phyloP scores from a whole-genome alignment of 805 yeast genomes.

The Scheffersomyces ergatensis region DNA sequence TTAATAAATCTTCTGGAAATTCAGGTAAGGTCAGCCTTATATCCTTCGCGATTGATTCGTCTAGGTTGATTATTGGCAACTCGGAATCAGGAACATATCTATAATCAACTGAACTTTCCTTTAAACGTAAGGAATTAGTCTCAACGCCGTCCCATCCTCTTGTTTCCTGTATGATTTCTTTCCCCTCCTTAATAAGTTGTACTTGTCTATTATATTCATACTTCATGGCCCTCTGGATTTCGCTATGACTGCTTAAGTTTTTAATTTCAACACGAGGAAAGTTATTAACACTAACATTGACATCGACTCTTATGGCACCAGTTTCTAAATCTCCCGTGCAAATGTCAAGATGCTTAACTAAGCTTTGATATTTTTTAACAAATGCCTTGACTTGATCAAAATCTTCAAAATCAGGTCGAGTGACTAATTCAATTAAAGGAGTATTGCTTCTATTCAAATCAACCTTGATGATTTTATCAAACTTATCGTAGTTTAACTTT shows the following conservation, averaged over 20 bases:
- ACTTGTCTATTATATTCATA: constrained; percentile 75
- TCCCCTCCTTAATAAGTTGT: constrained; percentile 35
- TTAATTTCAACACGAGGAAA: constrained; percentile 83
- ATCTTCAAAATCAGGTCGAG: constrained; percentile 77
- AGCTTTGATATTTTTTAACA: constrained; percentile 73
- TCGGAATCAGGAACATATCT: constrained; percentile 96
- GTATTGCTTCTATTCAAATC: constrained; percentile 84
- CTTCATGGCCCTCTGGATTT: constrained; percentile 72
- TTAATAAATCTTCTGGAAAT: constrained; percentile 60
- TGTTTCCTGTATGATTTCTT: constrained; percentile 54
- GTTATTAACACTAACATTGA: constrained; percentile 76
- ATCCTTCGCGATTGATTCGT: constrained; percentile 38
- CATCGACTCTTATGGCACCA: constrained; percentile 95
- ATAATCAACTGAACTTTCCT: constrained; percentile 83
- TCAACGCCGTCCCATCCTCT: constrained; percentile 86
- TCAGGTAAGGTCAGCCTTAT: constrained; percentile 48
- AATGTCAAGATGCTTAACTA: constrained; percentile 65
- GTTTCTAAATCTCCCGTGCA: constrained; percentile 91
- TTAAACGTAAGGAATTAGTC: constrained; percentile 68
- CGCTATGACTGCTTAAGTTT: constrained; percentile 80
- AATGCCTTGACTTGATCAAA: constrained; percentile 72
- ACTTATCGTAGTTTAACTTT: constrained; percentile 56
- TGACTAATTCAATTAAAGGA: constrained; percentile 88
- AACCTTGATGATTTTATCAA: constrained; percentile 43
- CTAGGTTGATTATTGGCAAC: constrained; percentile 57